Percentiles rank a stretch among this genome's conserved stretches.
These are phyloP conservation scores for Haplosporangium gracile DNA, from an alignment of 192 early-diverging fungal genomes.

Conservation along the genomic window DNA sequence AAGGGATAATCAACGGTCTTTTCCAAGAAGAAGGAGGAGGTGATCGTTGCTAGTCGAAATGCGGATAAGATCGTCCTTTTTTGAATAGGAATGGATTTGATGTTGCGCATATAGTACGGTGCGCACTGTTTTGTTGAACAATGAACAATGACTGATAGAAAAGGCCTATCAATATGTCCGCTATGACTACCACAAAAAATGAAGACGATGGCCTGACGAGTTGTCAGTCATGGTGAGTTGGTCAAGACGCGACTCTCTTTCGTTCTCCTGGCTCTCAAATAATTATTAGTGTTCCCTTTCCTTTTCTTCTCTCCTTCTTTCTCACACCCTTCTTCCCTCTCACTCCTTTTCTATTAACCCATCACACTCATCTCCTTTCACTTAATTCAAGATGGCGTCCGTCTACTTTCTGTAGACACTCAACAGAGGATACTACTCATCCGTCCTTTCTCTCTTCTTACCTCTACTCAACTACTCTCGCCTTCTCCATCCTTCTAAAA, in stretches of 20 bases:
- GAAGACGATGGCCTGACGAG: background rate
- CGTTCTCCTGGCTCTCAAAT: background rate
- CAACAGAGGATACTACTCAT: background rate
- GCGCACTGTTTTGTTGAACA: no score
- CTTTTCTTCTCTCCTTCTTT: background rate
- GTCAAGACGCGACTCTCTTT: background rate
- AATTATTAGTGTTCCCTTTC: background rate
- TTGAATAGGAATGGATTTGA: no score
- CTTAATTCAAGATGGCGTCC: conserved; percentile 23
- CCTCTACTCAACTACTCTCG: background rate
- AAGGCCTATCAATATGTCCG: no score
- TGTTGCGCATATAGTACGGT: no score
- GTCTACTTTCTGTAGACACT: conserved; percentile 24
- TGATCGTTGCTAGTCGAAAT: no score
- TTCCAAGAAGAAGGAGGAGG: no score
- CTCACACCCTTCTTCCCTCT: background rate
- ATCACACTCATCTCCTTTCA: no score
- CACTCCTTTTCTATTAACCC: background rate
- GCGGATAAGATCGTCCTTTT: no score
- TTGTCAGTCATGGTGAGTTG: conserved; percentile 6
- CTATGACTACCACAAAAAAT: no score
- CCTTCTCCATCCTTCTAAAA: background rate
- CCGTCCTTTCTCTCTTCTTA: background rate
- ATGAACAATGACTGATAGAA: no score
- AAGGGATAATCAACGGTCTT: no score